A percentile compares a stretch with the other conserved stretches of the same genome.
Conservation (phyloP, 2,329 filamentous ascomycete genomes). For the Leptosphaerulina australis region DNA sequence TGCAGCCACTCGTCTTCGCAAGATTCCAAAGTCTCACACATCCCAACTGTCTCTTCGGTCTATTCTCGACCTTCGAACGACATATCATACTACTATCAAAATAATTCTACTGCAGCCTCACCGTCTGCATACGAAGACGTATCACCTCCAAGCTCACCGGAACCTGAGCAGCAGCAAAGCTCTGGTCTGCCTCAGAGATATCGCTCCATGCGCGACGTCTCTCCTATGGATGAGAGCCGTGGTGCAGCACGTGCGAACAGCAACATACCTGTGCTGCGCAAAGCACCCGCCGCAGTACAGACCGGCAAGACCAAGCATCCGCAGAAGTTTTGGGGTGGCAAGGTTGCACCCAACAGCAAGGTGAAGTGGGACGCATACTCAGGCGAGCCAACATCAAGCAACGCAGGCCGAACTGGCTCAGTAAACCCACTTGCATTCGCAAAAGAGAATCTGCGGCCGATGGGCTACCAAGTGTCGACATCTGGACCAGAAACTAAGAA, state of each 20-base stretch:
- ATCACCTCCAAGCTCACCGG: slow-evolving; percentile 49
- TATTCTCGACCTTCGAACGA: slow-evolving; percentile 64
- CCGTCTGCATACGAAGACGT: slow-evolving; percentile 42
- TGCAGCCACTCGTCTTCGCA: slow-evolving; percentile 33
- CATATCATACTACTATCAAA: slow-evolving; percentile 27
- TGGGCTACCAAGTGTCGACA: slow-evolving; percentile 46
- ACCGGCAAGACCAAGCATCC: slow-evolving; percentile 26
- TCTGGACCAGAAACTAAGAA: slow-evolving; percentile 34
- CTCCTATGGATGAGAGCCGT: slow-evolving; percentile 48
- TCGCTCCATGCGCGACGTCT: slow-evolving; percentile 47
- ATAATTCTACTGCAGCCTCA: slow-evolving; percentile 25
- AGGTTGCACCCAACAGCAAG: slow-evolving; percentile 44
- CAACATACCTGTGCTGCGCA: slow-evolving; percentile 45
- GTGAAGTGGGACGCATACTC: slow-evolving; percentile 69
- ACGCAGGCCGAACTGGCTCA: slow-evolving; percentile 60
- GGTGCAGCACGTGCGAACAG: slow-evolving; percentile 23
- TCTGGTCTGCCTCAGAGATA: slow-evolving; percentile 34
- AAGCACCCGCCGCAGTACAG: slow-evolving; percentile 33
- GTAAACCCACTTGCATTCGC: slow-evolving; percentile 58
- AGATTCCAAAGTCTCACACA: slow-evolving; percentile 36
- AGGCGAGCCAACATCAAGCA: slow-evolving; percentile 66
- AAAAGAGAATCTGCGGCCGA: slow-evolving; percentile 27
- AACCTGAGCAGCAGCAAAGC: slow-evolving; percentile 35
- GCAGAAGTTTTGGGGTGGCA: slow-evolving; percentile 47
- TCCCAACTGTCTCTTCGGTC: slow-evolving; percentile 59